A percentile compares a stretch with the other conserved stretches of the same genome.
These are phyloP conservation scores for Chaetomium tenue DNA, from an alignment of 495 filamentous ascomycete species.

Conservation along the genomic window DNA sequence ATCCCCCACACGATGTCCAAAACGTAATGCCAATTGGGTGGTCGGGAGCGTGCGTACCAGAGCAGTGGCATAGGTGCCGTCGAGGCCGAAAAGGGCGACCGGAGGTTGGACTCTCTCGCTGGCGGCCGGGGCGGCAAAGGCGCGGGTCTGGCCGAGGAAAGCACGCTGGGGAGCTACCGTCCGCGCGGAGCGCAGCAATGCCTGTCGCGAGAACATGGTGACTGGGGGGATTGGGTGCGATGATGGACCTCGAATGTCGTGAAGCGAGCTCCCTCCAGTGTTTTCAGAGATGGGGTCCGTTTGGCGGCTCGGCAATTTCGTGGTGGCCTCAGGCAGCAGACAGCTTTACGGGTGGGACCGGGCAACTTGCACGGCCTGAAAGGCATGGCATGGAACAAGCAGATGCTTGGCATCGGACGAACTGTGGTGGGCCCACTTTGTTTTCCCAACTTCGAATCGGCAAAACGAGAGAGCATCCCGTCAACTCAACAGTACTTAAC, in stretches of 20 bases:
- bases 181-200: constrained; percentile 57
- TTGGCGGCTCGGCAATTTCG: constrained; percentile 39
- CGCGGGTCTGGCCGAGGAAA: constrained; percentile 50
- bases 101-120: constrained; percentile 72
- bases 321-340: constrained; percentile 35
- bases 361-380: background rate
- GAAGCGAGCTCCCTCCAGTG: constrained; percentile 30
- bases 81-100: constrained; percentile 87
- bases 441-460: background rate
- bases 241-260: constrained; percentile 40
- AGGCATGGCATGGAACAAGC: background rate
- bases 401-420: background rate
- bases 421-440: no score
- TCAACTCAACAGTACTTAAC: background rate
- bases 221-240: constrained; percentile 34
- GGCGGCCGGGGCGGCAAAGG: constrained; percentile 69
- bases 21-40: constrained; percentile 21
- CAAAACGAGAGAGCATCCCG: no score
- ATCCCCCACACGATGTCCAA: background rate
- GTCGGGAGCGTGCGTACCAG: constrained; percentile 64
- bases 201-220: constrained; percentile 64
- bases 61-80: constrained; percentile 97
- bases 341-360: constrained; percentile 21
- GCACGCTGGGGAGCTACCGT: constrained; percentile 53
- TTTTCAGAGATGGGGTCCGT: constrained; percentile 35